Conservation (phyloP, 1,139 yeast genomes). For the Debaryomyces udenii region DNA sequence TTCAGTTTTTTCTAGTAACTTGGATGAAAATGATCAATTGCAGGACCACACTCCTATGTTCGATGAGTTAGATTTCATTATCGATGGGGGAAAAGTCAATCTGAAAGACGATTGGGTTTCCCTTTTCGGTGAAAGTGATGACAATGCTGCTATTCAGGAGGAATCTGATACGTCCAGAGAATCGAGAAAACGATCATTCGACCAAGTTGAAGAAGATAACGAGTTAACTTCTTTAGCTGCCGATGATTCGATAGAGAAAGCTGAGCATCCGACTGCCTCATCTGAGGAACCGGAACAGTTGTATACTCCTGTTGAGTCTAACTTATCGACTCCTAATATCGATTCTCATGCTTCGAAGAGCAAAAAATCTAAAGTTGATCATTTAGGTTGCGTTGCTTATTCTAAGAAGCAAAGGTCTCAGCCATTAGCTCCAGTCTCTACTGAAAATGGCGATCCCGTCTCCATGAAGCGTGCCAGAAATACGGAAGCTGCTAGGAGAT, state of each 20-base stretch:
- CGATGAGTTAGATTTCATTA: slow-evolving; percentile 52
- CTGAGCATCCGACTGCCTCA: not conserved
- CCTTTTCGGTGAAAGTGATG: slow-evolving; percentile 46
- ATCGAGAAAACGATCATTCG: slow-evolving; percentile 27
- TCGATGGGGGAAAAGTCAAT: slow-evolving; percentile 50
- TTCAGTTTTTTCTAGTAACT: slow-evolving; percentile 58
- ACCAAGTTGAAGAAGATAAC: slow-evolving; percentile 29
- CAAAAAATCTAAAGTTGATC: slow-evolving; percentile 46
- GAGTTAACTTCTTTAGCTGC: slow-evolving; percentile 24
- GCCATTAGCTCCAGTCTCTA: slow-evolving; percentile 67
- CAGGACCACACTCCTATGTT: slow-evolving; percentile 68
- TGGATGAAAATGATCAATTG: slow-evolving; percentile 39
- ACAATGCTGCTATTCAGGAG: slow-evolving; percentile 20
- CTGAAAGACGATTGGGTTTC: slow-evolving; percentile 63
- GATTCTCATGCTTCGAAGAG: slow-evolving; percentile 16
- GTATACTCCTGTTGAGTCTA: slow-evolving; percentile 32
- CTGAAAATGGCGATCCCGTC: slow-evolving; percentile 62
- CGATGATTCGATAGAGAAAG: slow-evolving; percentile 6
- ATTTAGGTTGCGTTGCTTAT: slow-evolving; percentile 65
- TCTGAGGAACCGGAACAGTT: slow-evolving; percentile 23
- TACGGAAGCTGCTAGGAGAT: slow-evolving; percentile 96
- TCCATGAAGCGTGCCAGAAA: slow-evolving; percentile 88
- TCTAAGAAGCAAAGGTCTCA: slow-evolving; percentile 62
- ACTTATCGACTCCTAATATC: slow-evolving; percentile 32
- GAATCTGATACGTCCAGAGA: slow-evolving; percentile 13